Evolutionary conservation across 352 stramenopile genomes (phyloP), one percentile per base, ranked within the genome.

Genomic region (Pythium oligandrum): DNA sequence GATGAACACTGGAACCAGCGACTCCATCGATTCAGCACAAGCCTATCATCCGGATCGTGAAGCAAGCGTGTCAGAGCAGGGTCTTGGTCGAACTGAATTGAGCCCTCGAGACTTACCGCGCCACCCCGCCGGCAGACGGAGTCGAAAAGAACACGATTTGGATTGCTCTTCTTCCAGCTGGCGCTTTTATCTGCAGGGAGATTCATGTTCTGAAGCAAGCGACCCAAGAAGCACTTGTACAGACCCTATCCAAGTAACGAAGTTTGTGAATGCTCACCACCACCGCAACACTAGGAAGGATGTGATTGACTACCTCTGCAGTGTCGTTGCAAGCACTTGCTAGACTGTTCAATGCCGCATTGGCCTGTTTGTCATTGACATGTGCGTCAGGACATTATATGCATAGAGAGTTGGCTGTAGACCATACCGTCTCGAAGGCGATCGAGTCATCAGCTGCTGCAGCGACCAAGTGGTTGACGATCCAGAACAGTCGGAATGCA

Each of bases 401-500:
- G 17, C 26, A 37, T 26, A 26, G 17, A 26, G 17, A 26, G 17
- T 26, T 26, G 17, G 17, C 47, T 3, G 40, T 7, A 7, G 26
- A 12, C 32, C 39, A 11, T 48, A 88, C 83, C 63, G 67, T 79
- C 59, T 88, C 69, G 38, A 69, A 66, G 0, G 83, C 76, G 48
- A 74, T 40, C 2, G 78, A 88, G 0, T 57, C 52, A 32, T 88
- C 73, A 0, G 67, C 51, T 6, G 83, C 70, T 6, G 73, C 71
- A 3, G 83, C 81, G 4, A 94, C 55, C 6, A 94, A 53, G 52
- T 91, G 77, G 38, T 68, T 91, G 38, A 94, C 60, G 9, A 94
- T 70, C 83, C 83, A 92, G 42, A 94, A 92, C 6, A 94, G 64
- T 6, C 78, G 73, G 42, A 94, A 92, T 3, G 59, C 66, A 40